Evolutionary conservation across 495 filamentous ascomycete genomes (phyloP), one percentile per base, ranked within the genome.

Genomic region (Trichoderma virens): DNA sequence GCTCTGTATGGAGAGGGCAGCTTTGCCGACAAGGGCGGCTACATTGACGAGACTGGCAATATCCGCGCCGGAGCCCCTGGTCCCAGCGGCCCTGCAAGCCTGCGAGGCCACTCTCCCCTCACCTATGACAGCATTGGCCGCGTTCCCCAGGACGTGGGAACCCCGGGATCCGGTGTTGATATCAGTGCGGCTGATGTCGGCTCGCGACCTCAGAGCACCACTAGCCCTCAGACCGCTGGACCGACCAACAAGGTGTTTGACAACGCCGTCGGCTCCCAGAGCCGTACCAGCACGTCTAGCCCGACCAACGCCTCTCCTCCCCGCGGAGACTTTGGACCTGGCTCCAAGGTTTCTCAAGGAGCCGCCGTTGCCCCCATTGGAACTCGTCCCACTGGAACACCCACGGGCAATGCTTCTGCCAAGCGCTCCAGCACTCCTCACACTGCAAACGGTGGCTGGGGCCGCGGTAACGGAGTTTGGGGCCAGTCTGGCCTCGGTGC

Each of bases 341-440:
- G 77, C 25, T 79, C 77, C 41, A 84, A 85, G 65, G 71, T 71
- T 32, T 77, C 76, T 63, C 67, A 69, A 35, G 82, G 85, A 51
- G 80, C 86, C 35, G 80, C 85, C 23, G 91, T 97, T 23, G 93
- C 93, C 18, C 93, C 94, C 27, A 98, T 98, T 68, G 94, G 94
- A 43, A 96, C 95, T 60, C 88, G 94, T 32, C 94, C 93, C 0
- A 77, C 82, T 28, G 81, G 79, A 47, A 77, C 70, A 27, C 62
- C 69, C 0, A 59, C 65, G 14, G 72, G 77, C 35, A 75, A 81
- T 66, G 70, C 72, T 56, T 84, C 86, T 66, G 71, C 78, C 13
- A 96, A 95, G 82, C 89, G 92, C 30, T 88, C 92, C 1, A 96
- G 89, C 5, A 95, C 93, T 18, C 92, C 94, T 62, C 82, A 97